These are phyloP conservation scores for Neurospora terricola DNA, from an alignment of 495 filamentous ascomycete genomes.

Conservation along the genomic window DNA sequence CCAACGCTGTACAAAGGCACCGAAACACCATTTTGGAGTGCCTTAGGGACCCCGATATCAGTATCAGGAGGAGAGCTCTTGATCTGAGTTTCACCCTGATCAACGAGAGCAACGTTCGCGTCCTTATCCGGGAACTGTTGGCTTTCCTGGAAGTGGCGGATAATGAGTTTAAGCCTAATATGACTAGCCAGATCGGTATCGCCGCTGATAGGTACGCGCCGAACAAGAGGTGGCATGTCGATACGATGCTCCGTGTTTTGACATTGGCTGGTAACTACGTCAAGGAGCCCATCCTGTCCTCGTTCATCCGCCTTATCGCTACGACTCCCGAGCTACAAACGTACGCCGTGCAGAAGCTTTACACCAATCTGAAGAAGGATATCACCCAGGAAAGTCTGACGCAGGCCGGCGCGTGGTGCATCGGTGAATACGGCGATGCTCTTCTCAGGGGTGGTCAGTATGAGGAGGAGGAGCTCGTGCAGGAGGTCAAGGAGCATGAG, in stretches of 20 bases:
- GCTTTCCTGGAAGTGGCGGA: conserved; percentile 95
- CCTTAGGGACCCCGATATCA: conserved; percentile 96
- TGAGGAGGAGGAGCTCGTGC: conserved; percentile 87
- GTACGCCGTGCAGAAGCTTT: conserved; percentile 93
- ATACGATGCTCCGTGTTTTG: conserved; percentile 92
- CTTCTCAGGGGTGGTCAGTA: conserved; percentile 82
- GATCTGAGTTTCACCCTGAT: conserved; percentile 97
- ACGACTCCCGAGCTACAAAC: conserved; percentile 91
- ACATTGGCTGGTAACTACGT: conserved; percentile 93
- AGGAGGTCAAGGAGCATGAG: conserved; percentile 82
- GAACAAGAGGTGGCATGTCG: conserved; percentile 95
- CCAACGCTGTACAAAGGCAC: conserved; percentile 93
- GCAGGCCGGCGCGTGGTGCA: conserved; percentile 92
- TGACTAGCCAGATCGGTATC: conserved; percentile 95
- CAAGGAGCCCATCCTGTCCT: conserved; percentile 94
- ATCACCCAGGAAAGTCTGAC: conserved; percentile 95
- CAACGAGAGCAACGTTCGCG: conserved; percentile 89
- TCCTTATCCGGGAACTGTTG: conserved; percentile 82
- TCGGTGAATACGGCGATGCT: conserved; percentile 92
- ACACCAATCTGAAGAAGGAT: conserved; percentile 80
- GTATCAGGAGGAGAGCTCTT: conserved; percentile 85
- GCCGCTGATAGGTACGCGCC: conserved; percentile 93
- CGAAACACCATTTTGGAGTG: conserved; percentile 96
- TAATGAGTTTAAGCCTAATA: conserved; percentile 94
- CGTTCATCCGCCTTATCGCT: conserved; percentile 90